Percentiles rank a stretch among this genome's conserved stretches.
These are phyloP conservation scores for Penicillium maclennaniae DNA, from an alignment of 495 filamentous ascomycete genomes.

Conservation along the genomic window DNA sequence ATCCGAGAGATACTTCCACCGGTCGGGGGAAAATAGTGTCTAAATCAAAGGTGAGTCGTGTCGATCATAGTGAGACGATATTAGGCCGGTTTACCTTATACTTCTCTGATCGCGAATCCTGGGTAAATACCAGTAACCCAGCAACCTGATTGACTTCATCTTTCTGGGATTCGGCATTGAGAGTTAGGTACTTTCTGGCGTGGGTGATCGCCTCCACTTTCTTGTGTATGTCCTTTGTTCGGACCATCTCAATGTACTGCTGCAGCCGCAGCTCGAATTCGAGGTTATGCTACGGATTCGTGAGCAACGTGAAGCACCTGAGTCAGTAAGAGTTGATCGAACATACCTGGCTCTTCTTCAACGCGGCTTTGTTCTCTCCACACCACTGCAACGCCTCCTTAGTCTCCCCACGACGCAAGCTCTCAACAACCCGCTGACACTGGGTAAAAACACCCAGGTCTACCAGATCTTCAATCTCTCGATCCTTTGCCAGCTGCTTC, in stretches of 20 bases:
- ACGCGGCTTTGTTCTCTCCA: conserved; percentile 79
- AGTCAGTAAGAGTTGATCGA: not conserved
- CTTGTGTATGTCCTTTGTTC: conserved; percentile 55
- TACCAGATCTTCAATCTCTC: conserved; percentile 71
- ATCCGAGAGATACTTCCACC: conserved; percentile 75
- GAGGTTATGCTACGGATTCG: conserved; percentile 63
- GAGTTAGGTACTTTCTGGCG: conserved; percentile 73
- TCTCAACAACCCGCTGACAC: conserved; percentile 70
- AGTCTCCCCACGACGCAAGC: conserved; percentile 65
- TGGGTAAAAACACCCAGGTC: conserved; percentile 86
- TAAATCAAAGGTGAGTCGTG: conserved; percentile 22
- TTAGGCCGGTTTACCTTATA: conserved; percentile 54
- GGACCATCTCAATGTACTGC: conserved; percentile 88
- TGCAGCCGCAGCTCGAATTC: conserved; percentile 95
- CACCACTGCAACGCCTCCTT: conserved; percentile 85
- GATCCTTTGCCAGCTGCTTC: conserved; percentile 64
- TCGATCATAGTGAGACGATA: not conserved
- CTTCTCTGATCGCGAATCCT: conserved; percentile 56
- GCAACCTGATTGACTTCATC: conserved; percentile 67
- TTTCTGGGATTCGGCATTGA: conserved; percentile 62
- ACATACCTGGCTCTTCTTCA: conserved; percentile 78
- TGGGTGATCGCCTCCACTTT: conserved; percentile 73
- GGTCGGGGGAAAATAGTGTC: conserved; percentile 66
- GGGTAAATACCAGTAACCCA: conserved; percentile 71
- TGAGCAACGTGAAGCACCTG: not conserved